Base-by-base conservation (phyloP, 495 filamentous ascomycete species). In the Penicillium steckii region DNA sequence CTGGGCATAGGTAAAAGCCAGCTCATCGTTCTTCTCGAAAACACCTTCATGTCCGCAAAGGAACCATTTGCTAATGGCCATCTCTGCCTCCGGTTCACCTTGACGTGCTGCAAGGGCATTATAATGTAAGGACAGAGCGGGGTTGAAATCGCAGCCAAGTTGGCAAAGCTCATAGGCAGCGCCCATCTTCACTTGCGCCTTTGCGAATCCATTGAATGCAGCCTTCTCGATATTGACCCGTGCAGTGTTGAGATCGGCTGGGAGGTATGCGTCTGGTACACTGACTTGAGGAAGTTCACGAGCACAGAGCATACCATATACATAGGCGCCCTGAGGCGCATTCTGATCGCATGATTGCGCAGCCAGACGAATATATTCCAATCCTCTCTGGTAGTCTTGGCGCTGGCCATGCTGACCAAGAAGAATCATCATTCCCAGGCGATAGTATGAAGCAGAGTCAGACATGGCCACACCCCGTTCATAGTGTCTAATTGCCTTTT, bases 41-140 rank as follows among this genome's bases (percentile, higher is more conserved):
- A 91, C 77, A 21, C 84, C 84, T 64, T 97, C 92, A 56, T 91
- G 90, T 7, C 94, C 94, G 62, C 94, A 97, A 22, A 98, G 77
- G 70, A 97, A 97, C 94, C 94, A 98, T 70, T 97, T 95, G 64
- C 92, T 97, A 52, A 98, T 93, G 21, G 91, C 90, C 81, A 98
- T 91, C 46, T 96, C 90, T 1, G 93, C 94, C 61, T 97, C 94
- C 0, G 89, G 72, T 59, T 97, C 91, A 8, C 85, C 85, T 69
- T 97, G 95, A 33, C 88, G 84, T 3, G 94, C 87, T 17, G 94
- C 95, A 33, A 98, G 79, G 47, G 90, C 91, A 65, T 97, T 96
- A 69, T 98, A 98, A 59, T 98, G 94, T 51, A 98, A 70, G 4
- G 93, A 97, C 44, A 95, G 73, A 5, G 88, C 85, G 0, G 94